A percentile compares a stretch with the other conserved stretches of the same genome.
Evolutionary conservation across 1,284 basidiomycete species (phyloP).

Genomic region (Gastroboletus turbinatus): DNA sequence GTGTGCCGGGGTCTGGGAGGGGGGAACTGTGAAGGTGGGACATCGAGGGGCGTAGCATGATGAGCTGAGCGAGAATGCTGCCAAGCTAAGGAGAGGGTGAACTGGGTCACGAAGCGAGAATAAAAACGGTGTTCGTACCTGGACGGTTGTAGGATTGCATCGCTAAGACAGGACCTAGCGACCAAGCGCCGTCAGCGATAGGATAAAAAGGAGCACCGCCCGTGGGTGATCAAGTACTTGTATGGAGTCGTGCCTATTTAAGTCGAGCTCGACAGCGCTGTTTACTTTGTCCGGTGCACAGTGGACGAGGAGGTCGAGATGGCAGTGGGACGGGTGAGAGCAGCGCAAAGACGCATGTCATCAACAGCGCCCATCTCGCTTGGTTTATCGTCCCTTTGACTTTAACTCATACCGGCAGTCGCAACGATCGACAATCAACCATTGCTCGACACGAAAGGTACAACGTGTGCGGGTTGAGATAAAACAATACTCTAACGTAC

Average conservation of each 20-base stretch:
- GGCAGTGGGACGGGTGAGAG: constrained; percentile 3
- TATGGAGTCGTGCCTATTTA: neutral
- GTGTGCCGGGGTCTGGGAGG: constrained; percentile 22
- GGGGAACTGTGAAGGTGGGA: constrained; percentile 10
- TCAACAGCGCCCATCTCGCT: constrained; percentile 27
- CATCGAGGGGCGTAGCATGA: constrained; percentile 27
- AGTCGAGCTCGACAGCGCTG: neutral
- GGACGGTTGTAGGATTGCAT: constrained; percentile 34
- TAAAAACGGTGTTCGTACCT: constrained; percentile 17
- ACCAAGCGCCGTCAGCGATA: neutral
- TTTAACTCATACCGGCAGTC: neutral
- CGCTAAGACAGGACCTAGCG: neutral
- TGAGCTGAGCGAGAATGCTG: constrained; percentile 19
- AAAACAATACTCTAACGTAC: constrained; percentile 42
- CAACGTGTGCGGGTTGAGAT: constrained; percentile 11
- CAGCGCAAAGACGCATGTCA: constrained; percentile 9
- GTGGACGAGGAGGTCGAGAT: neutral
- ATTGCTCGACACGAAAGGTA: neutral
- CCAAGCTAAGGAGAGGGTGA: constrained; percentile 22
- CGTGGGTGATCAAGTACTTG: constrained; percentile 1
- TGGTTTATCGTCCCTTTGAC: constrained; percentile 3
- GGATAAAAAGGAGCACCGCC: neutral
- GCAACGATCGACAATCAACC: neutral
- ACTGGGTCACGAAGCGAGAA: neutral
- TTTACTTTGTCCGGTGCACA: neutral